Base-by-base conservation (phyloP, 768 basidiomycete genomes). In the Rhodotorula babjevae region DNA sequence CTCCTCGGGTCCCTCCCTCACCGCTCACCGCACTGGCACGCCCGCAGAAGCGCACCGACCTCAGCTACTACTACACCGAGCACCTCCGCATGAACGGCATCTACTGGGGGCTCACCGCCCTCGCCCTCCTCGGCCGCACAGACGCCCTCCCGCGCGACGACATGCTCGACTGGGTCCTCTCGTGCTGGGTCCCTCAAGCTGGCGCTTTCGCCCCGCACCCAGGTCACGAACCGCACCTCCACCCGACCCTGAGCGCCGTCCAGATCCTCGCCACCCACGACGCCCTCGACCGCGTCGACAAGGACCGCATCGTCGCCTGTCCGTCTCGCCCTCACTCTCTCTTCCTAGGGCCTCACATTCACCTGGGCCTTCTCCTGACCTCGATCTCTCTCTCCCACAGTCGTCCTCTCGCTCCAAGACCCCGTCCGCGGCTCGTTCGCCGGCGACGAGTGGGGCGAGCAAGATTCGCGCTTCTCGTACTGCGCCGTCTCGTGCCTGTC, bases 61-160 rank as follows among this genome's bases (percentile, higher is more conserved):
- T 72, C n/a, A 31, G 68, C 11, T 76, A 76, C 2, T 95, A 95
- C 82, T 92, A 95, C 80, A 94, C 94, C 0, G 85, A 93, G 21
- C 96, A 99, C 81, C 85, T 98, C 14, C 90, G 95, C 14, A 84
- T 99, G 82, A 98, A 97, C 80, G 95, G 93, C 4, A 84, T 98
- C 15, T 99, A 96, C 81, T 99, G 96, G 96, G 96, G 93, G 15
- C 83, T 93, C 53, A 92, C 90, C 0, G 93, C 96, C 0, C 83
- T 95, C 6, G 90, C 85, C 50, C 84, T 93, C 59, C 90, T 98
- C 88, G 86, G 85, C 2, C 86, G 85, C 58, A 83, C 87, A 66
- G 89, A 93, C 61, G 92, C 92, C 0, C 83, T 99, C 63, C 86
- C 90, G 76, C 83, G 88, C 53, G 87, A 92, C 36, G 92, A 92